Percentiles rank a stretch among this genome's conserved stretches.
These are phyloP conservation scores for Inonotus obliquus DNA, from an alignment of 1,284 basidiomycete species.

Conservation along the genomic window DNA sequence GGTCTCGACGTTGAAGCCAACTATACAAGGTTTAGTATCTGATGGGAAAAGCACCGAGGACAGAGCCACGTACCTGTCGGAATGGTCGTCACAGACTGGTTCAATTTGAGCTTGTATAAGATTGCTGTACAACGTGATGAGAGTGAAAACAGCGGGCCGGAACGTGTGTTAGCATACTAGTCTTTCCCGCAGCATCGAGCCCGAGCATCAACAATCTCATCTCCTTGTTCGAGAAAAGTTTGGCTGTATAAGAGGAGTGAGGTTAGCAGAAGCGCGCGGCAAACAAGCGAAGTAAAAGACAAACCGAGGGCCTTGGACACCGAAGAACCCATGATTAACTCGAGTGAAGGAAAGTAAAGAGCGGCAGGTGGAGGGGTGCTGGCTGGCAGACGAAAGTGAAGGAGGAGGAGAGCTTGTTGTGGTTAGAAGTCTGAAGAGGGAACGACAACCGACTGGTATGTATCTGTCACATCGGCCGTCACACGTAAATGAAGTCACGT, in stretches of 20 bases:
- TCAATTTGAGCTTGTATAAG: slow-evolving; percentile 98
- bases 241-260: slow-evolving; percentile 46
- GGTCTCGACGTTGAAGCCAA: slow-evolving; percentile 99
- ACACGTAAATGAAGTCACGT: neutral
- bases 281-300: slow-evolving; percentile 14
- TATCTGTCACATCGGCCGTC: neutral
- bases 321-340: slow-evolving; percentile 38
- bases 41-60: slow-evolving; percentile 16
- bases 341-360: slow-evolving; percentile 16
- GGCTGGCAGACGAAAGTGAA: slow-evolving; percentile 12
- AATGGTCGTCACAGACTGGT: slow-evolving; percentile 98
- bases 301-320: slow-evolving; percentile 33
- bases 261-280: slow-evolving; percentile 1
- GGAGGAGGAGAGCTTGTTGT: neutral
- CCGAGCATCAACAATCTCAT: slow-evolving; percentile 94
- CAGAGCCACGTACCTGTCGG: slow-evolving; percentile 74
- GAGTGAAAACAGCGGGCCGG: neutral
- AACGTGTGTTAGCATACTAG: slow-evolving; percentile 47
- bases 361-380: slow-evolving; percentile 19
- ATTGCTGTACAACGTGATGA: slow-evolving; percentile 64
- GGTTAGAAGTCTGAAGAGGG: slow-evolving; percentile 6
- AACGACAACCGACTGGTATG: neutral
- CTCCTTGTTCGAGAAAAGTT: slow-evolving; percentile 99
- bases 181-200: slow-evolving; percentile 95
- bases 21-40: slow-evolving; percentile 35